These are phyloP conservation scores for Gossypium davidsonii DNA, from an alignment of 441 rosid genomes.

Conservation along the genomic window DNA sequence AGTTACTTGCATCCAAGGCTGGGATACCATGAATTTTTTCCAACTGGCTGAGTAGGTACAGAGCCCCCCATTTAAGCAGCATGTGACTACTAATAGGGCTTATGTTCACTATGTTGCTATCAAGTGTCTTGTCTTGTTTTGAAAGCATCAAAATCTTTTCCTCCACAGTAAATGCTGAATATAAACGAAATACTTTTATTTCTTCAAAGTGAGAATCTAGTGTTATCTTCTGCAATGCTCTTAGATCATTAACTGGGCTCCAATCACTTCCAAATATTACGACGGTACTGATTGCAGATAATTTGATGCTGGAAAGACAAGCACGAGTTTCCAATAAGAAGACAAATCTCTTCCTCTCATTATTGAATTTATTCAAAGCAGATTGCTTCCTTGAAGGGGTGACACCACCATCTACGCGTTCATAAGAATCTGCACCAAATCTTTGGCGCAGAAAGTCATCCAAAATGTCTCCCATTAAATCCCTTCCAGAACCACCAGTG, in stretches of 20 bases:
- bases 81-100: conserved; percentile 38
- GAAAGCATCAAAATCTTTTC: conserved; percentile 71
- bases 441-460: conserved; percentile 74
- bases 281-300: conserved; percentile 62
- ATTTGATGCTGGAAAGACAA: conserved; percentile 61
- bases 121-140: conserved; percentile 46
- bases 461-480: conserved; percentile 67
- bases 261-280: conserved; percentile 77
- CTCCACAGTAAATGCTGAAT: conserved; percentile 66
- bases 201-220: conserved; percentile 51
- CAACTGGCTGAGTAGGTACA: conserved; percentile 54
- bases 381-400: conserved; percentile 41
- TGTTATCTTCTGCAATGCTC: conserved; percentile 65
- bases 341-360: conserved; percentile 59
- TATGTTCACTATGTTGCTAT: conserved; percentile 38
- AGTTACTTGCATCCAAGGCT: conserved; percentile 17
- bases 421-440: conserved; percentile 79
- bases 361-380: conserved; percentile 68
- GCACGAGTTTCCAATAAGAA: conserved; percentile 83
- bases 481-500: conserved; percentile 40
- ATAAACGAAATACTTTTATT: conserved; percentile 70
- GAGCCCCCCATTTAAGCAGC: conserved; percentile 88
- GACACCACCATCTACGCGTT: conserved; percentile 55
- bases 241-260: conserved; percentile 68
- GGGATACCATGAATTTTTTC: conserved; percentile 44